phyloP scores from a whole-genome alignment of 768 basidiomycete species.

The Fomitopsis pulvina region DNA sequence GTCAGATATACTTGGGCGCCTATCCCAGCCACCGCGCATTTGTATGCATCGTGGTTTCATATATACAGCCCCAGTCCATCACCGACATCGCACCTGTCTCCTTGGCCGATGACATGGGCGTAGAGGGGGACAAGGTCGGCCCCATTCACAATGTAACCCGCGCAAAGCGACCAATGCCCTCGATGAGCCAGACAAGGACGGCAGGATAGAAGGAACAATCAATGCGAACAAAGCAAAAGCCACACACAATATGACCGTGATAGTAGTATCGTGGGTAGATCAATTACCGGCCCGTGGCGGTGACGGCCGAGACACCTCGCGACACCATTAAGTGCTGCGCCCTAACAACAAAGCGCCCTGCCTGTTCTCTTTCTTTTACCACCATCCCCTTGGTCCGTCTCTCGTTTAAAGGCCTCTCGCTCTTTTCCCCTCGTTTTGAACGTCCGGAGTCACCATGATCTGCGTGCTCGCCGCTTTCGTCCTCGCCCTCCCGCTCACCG shows the following conservation, averaged over 20 bases:
- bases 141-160: too few species aligned
- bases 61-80: too few species aligned
- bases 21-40: too few species aligned
- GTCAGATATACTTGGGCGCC: too few species aligned
- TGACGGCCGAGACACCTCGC: neutral
- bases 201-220: neutral
- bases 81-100: too few species aligned
- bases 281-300: neutral
- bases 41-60: too few species aligned
- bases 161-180: too few species aligned
- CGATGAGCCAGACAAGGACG: neutral
- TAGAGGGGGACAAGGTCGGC: too few species aligned
- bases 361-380: neutral
- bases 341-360: neutral
- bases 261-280: constrained; percentile 1
- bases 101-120: too few species aligned
- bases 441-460: constrained; percentile 22
- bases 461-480: constrained; percentile 27
- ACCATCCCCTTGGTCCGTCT: constrained; percentile 2
- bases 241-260: too few species aligned
- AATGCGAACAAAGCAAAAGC: neutral
- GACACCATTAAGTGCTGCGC: neutral
- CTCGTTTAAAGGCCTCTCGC: constrained; percentile 2
- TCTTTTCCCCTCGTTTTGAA: neutral
- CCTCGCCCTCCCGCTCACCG: constrained; percentile 25